Evolutionary conservation across 148 eudicot genomes (phyloP).

Genomic region (Vaccinium vitisidaea): DNA sequence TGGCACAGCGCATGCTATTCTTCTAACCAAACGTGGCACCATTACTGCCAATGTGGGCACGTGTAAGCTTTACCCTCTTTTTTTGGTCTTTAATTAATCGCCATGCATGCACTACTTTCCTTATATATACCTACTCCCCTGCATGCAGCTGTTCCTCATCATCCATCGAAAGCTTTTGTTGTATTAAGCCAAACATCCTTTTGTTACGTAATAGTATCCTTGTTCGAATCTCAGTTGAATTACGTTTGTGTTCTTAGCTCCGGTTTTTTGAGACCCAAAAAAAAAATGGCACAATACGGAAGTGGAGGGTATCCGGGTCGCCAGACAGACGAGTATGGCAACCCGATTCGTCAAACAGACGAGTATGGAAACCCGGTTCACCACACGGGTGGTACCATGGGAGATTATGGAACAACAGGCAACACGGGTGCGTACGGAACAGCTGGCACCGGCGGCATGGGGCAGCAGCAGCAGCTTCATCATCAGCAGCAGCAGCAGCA

Average conservation of each 20-base stretch:
- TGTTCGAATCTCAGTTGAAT: background rate
- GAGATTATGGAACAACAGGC: conserved; percentile 16
- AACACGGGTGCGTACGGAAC: background rate
- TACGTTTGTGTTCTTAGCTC: background rate
- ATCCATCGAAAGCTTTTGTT: background rate
- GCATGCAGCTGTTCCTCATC: background rate
- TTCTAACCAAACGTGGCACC: background rate
- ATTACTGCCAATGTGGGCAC: background rate
- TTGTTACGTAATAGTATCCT: background rate
- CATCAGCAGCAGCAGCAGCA: conserved; percentile 17
- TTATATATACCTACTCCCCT: background rate
- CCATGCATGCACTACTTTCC: background rate
- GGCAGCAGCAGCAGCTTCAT: background rate
- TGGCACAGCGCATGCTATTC: background rate
- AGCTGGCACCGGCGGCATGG: conserved; percentile 4
- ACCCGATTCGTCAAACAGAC: conserved; percentile 20
- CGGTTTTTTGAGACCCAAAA: background rate
- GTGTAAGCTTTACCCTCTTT: background rate
- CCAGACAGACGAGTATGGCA: background rate
- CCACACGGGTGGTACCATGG: conserved; percentile 15
- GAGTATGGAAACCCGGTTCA: conserved; percentile 24
- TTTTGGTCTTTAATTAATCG: background rate
- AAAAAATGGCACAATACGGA: conserved; percentile 15
- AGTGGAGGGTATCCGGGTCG: conserved; percentile 8
- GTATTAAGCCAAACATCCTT: background rate